Evolutionary conservation across 306 rosid species (phyloP).

Genomic region (Cicer cuneatum): DNA sequence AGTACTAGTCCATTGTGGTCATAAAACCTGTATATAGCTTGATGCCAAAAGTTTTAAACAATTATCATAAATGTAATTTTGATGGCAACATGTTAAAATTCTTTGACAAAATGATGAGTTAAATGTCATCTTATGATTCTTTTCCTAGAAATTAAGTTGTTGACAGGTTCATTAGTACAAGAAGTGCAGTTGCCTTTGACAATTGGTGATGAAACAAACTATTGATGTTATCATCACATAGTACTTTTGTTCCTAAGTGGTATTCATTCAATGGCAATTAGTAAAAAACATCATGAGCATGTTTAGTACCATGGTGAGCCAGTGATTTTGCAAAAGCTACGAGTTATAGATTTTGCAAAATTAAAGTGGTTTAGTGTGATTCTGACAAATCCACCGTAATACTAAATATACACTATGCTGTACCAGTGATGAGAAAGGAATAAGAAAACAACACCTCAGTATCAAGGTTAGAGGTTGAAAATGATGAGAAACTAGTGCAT

Average conservation of each 20-base stretch:
- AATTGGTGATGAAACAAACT: too few relatives aligned
- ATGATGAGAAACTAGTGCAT: slow-evolving; percentile 75
- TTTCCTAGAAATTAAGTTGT: neutral
- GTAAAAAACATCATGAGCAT: too few relatives aligned
- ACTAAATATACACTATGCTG: neutral
- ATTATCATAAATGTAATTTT: neutral
- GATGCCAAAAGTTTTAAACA: neutral
- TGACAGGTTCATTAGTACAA: neutral
- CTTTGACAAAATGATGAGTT: too few relatives aligned
- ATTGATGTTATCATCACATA: neutral
- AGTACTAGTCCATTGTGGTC: neutral
- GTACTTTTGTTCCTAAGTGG: neutral
- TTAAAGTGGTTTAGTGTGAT: too few relatives aligned
- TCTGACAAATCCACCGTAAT: too few relatives aligned
- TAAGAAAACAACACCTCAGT: slow-evolving; percentile 62
- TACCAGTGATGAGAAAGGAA: slow-evolving; percentile 11
- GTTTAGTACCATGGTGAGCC: too few relatives aligned
- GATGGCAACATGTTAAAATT: too few relatives aligned
- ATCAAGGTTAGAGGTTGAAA: slow-evolving; percentile 84
- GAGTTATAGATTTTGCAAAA: too few relatives aligned
- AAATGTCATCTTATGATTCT: too few relatives aligned
- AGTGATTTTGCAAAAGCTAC: too few relatives aligned
- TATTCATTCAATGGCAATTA: slow-evolving; percentile 9
- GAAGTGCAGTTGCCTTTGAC: too few relatives aligned
- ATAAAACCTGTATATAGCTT: too few relatives aligned